Conservation (phyloP, 176 grass and related monocot genomes). For the Microstegium vimineum region DNA sequence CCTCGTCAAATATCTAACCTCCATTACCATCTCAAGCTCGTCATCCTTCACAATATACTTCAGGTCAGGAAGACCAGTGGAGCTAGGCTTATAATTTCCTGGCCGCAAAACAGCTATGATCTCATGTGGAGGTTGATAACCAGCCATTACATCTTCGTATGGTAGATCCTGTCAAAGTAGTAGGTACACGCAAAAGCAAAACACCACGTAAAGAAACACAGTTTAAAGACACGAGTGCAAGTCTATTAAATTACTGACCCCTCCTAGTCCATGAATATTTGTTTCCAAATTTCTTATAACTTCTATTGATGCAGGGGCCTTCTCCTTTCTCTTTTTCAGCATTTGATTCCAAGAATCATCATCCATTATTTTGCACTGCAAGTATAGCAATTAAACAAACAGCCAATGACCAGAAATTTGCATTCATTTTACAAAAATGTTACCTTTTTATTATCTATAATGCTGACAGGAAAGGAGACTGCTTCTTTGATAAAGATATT, state of each 20-base stretch:
- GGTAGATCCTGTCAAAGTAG: constrained; percentile 28
- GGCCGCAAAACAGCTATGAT: constrained; percentile 35
- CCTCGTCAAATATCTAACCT: constrained; percentile 3
- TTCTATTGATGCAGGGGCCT: constrained; percentile 30
- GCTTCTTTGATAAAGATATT: constrained; percentile 33
- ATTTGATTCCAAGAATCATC: constrained; percentile 19
- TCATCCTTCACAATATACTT: constrained; percentile 41
- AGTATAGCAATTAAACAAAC: constrained; percentile 1
- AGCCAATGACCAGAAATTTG: constrained; percentile 18
- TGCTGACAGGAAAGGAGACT: constrained; percentile 49
- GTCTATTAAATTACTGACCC: constrained; percentile 6
- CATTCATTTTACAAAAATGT: constrained; percentile 4
- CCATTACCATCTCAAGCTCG: constrained; percentile 32
- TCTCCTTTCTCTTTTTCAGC: constrained; percentile 18
- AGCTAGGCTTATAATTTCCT: neutral
- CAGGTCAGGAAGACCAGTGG: constrained; percentile 6
- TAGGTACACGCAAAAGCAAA: neutral
- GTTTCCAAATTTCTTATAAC: neutral
- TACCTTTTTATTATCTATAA: constrained; percentile 41
- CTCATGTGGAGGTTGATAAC: constrained; percentile 30
- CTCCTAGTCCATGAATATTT: constrained; percentile 2
- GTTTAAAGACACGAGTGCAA: neutral
- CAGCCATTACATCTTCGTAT: constrained; percentile 25
- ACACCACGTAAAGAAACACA: neutral
- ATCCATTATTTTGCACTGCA: constrained; percentile 37